Evolutionary conservation across 768 basidiomycete species (phyloP).

Genomic region (Pilatotrama ljubarskyi): DNA sequence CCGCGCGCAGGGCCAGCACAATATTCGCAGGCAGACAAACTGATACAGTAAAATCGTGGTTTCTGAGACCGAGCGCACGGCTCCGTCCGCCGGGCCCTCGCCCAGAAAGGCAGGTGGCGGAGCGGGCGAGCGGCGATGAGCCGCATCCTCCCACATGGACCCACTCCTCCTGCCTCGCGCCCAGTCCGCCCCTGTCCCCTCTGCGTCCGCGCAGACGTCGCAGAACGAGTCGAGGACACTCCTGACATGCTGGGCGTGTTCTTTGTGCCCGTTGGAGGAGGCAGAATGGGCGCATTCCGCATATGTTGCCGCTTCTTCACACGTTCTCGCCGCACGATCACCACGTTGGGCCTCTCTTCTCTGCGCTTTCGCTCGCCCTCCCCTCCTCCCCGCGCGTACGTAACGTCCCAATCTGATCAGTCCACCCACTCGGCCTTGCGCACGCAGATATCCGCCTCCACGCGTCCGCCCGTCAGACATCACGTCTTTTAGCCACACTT

Average conservation of each 20-base stretch:
- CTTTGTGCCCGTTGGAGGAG: background rate
- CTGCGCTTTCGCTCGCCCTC: background rate
- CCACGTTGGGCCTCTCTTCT: constrained; percentile 11
- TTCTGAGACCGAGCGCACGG: constrained; percentile 3
- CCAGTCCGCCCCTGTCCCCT: background rate
- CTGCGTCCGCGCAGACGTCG: background rate
- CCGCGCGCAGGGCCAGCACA: too few relatives aligned
- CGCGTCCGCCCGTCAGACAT: background rate
- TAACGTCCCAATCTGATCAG: constrained; percentile 3
- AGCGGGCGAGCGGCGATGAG: background rate
- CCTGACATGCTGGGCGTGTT: background rate
- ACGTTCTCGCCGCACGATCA: constrained; percentile 18
- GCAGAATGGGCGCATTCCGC: background rate
- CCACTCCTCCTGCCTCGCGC: background rate
- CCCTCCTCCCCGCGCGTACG: constrained; percentile 6
- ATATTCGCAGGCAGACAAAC: background rate
- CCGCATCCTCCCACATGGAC: constrained; percentile 5
- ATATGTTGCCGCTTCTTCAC: constrained; percentile 8
- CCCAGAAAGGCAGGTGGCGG: background rate
- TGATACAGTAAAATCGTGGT: too few relatives aligned
- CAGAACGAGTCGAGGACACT: background rate
- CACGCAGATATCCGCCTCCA: background rate
- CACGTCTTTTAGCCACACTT: too few relatives aligned
- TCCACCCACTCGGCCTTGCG: background rate
- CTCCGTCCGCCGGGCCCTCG: background rate